Base-by-base conservation (phyloP, 1,284 basidiomycete species). In the Exobasidium rhododendri region DNA sequence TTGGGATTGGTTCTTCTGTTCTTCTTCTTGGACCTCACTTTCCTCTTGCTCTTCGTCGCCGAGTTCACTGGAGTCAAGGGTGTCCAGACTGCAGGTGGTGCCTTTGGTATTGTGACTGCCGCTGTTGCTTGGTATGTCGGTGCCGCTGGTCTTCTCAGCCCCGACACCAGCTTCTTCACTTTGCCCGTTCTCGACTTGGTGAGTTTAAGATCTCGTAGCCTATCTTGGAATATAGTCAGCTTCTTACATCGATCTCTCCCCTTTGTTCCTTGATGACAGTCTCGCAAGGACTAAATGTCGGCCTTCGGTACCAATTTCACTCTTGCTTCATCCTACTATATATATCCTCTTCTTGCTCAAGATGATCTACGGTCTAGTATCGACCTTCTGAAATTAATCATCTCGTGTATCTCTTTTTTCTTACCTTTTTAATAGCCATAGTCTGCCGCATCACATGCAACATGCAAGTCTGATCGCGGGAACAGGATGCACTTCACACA, bases 21-120 rank as follows among this genome's bases (percentile, higher is more conserved):
- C 82, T 83, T 85, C 78, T 86, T 86, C 82, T 85, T 96, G 4
- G 83, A 86, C 30, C 66, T 85, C 40, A 83, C 83, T 10, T 85
- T 84, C 79, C 73, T 82, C 56, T 64, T 83, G 14, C 68, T 71
- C 54, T 82, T 67, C 63, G 68, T 80, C 30, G 61, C 65, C 24
- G 68, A 73, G 50, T 59, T 76, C 24, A 66, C 71, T 47, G 72
- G 67, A 4, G 67, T 68, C 28, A 44, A 63, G 2, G 58, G 64
- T 31, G 64, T 77, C 52, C 62, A 57, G 58, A 70, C 54, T n/a
- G 73, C 66, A 17, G 67, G 68, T 56, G 61, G 71, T 55, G 58
- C 67, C n/a, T 70, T 67, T 50, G 67, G 74, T 56, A 68, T 77
- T 52, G 32, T 71, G 14, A 74, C 72, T 40, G 68, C 74, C 11